phyloP scores from a whole-genome alignment of 257 asterid species.

The Nicotiana benthamiana region DNA sequence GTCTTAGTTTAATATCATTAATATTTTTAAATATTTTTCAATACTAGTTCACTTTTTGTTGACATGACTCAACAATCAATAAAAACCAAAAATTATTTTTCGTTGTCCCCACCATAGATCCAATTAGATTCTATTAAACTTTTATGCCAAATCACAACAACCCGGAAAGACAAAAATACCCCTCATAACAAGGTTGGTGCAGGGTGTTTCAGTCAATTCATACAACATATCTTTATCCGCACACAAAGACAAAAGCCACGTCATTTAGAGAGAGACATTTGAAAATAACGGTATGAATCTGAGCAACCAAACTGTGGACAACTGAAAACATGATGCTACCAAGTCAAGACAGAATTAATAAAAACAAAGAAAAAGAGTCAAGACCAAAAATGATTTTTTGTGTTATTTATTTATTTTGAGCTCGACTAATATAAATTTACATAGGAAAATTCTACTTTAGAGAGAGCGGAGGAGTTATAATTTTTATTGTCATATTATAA shows the following conservation, averaged over 20 bases:
- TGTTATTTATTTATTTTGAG: too few species aligned
- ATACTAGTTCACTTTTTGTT: neutral
- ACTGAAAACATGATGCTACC: constrained; percentile 9
- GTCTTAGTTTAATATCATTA: neutral
- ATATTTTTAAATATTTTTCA: neutral
- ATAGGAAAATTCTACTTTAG: too few species aligned
- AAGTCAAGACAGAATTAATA: neutral
- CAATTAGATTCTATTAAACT: neutral
- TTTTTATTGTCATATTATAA: too few species aligned
- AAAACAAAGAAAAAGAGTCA: too few species aligned
- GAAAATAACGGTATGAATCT: neutral
- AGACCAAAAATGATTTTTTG: too few species aligned
- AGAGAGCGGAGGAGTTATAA: too few species aligned
- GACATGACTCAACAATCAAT: neutral
- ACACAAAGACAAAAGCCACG: constrained; percentile 2
- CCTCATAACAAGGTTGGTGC: neutral
- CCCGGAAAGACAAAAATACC: neutral
- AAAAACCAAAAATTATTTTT: neutral
- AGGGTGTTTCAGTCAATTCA: constrained; percentile 10
- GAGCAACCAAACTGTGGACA: neutral
- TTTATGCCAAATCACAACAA: neutral
- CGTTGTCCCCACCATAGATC: neutral
- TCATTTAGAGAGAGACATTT: neutral
- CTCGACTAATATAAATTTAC: too few species aligned
- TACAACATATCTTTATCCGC: neutral